Evolutionary conservation across 176 grass and related monocot species (phyloP).

Genomic region (Hordeum vulgare): DNA sequence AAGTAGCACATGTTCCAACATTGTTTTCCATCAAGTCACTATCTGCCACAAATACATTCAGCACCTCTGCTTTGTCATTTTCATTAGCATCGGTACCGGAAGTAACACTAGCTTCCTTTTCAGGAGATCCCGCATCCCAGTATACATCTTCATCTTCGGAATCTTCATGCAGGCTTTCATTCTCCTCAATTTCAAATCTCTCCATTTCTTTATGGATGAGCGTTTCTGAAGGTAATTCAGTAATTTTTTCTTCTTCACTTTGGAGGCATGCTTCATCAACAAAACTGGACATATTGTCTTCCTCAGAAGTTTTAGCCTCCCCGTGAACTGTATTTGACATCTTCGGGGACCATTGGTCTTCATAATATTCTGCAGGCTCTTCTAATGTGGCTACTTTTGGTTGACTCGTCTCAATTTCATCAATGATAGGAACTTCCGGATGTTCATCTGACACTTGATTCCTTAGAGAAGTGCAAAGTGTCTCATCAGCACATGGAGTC

Average conservation of each 20-base stretch:
- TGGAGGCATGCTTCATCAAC: conserved; percentile 22
- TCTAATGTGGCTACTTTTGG: conserved; percentile 16
- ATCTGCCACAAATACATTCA: conserved; percentile 5
- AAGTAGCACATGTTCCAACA: conserved; percentile 15
- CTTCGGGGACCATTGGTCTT: background rate
- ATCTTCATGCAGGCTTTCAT: conserved; percentile 10
- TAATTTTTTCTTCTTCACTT: conserved; percentile 22
- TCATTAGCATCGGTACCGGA: conserved; percentile 9
- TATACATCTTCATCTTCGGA: conserved; percentile 17
- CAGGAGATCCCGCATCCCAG: conserved; percentile 23
- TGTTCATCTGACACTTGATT: conserved; percentile 19
- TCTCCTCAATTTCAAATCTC: conserved; percentile 8
- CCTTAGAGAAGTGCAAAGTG: background rate
- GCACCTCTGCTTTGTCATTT: conserved; percentile 17
- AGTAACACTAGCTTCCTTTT: conserved; percentile 21
- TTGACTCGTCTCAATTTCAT: conserved; percentile 18
- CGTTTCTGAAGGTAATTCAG: background rate
- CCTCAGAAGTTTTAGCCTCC: conserved; percentile 4
- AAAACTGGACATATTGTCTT: conserved; percentile 24
- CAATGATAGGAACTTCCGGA: conserved; percentile 7
- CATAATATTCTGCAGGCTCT: conserved; percentile 16
- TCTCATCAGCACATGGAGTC: conserved; percentile 24
- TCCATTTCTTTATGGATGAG: conserved; percentile 20
- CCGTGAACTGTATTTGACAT: background rate
- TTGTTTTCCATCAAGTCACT: conserved; percentile 13